phyloP scores from a whole-genome alignment of 805 yeast species.

The Schizosaccharomyces cryophilus region DNA sequence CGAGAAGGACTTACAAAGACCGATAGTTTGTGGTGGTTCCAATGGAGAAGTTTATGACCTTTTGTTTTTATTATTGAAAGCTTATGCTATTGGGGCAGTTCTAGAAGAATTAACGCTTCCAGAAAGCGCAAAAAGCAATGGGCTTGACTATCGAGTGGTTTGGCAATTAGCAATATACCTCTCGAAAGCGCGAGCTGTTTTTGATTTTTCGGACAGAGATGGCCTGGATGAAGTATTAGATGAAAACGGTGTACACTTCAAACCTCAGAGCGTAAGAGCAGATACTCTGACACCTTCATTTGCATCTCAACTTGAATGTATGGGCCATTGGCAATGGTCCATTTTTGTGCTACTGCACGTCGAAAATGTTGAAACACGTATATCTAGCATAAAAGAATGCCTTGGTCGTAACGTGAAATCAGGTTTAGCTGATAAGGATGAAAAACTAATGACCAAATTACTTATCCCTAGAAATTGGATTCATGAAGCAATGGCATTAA shows the following conservation, averaged over 20 bases:
- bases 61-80: conserved; percentile 6
- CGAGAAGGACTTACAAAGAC: not conserved
- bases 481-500: conserved; percentile 20
- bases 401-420: conserved; percentile 10
- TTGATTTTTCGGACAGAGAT: conserved; percentile 5
- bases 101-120: not conserved
- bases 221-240: not conserved
- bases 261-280: conserved; percentile 7
- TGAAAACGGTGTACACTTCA: not conserved
- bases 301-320: conserved; percentile 26
- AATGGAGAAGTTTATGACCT: conserved; percentile 3
- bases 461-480: conserved; percentile 6
- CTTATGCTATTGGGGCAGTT: conserved; percentile 3
- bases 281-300: conserved; percentile 21
- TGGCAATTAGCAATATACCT: conserved; percentile 32
- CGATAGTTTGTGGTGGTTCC: not conserved
- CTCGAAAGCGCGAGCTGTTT: conserved; percentile 6
- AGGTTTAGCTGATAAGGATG: conserved; percentile 8
- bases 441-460: conserved; percentile 3
- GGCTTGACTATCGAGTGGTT: conserved; percentile 7
- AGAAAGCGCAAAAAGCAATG: not conserved
- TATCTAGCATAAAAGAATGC: conserved; percentile 17
- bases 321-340: conserved; percentile 32
- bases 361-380: conserved; percentile 22
- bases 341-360: conserved; percentile 39